Evolutionary conservation across 306 rosid genomes (phyloP).

Genomic region (Acacia acuminata): DNA sequence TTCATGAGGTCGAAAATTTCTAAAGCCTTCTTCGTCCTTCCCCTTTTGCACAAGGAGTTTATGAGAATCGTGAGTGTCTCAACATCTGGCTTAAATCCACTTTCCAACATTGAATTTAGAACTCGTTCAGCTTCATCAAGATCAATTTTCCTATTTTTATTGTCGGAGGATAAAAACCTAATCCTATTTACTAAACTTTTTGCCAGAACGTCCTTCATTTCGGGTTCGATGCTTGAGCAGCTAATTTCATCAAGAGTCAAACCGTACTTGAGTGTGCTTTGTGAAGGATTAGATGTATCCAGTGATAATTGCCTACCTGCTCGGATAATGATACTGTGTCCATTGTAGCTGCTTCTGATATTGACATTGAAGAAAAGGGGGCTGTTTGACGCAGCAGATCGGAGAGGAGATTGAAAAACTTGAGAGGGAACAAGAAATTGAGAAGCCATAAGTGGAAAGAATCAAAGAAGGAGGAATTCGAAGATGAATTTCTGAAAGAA

Average conservation of each 20-base stretch:
- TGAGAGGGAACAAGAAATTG: constrained; percentile 24
- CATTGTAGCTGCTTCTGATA: constrained; percentile 18
- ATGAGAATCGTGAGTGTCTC: constrained; percentile 54
- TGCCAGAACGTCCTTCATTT: constrained; percentile 19
- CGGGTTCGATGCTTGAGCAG: background rate
- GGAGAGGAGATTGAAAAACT: constrained; percentile 31
- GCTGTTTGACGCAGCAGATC: background rate
- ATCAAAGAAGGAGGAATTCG: too few relatives aligned
- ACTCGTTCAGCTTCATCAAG: constrained; percentile 55
- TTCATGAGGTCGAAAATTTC: constrained; percentile 58
- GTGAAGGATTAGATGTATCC: too few relatives aligned
- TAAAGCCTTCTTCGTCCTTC: constrained; percentile 60
- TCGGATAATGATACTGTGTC: constrained; percentile 17
- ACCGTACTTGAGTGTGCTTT: background rate
- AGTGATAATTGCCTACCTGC: constrained; percentile 10
- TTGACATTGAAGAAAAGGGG: constrained; percentile 23
- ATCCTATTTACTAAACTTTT: constrained; percentile 39
- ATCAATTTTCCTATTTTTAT: constrained; percentile 35
- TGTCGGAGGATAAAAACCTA: constrained; percentile 34
- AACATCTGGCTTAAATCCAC: constrained; percentile 53
- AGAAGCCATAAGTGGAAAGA: constrained; percentile 1
- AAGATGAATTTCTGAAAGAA: background rate
- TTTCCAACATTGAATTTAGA: constrained; percentile 48
- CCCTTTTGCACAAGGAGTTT: constrained; percentile 65
- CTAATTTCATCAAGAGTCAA: background rate